Conservation (phyloP, 1,284 basidiomycete species). For the Cutaneotrichosporon cutaneum region DNA sequence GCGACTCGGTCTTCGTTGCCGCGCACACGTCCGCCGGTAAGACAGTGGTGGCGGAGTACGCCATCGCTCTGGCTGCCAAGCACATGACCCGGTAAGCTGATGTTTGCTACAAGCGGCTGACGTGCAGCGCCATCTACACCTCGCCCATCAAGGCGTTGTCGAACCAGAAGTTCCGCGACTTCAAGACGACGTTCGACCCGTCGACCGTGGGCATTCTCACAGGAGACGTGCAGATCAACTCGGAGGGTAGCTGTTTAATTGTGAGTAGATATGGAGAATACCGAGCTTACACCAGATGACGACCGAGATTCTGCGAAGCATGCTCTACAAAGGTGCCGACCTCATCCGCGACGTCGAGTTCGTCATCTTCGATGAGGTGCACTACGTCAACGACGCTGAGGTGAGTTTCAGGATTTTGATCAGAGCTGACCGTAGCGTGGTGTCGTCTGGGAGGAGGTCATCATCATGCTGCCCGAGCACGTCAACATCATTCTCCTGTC, state of each 20-base stretch:
- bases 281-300: conserved; percentile 64
- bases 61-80: conserved; percentile 91
- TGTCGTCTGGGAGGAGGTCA: conserved; percentile 99
- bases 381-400: conserved; percentile 99
- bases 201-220: conserved; percentile 94
- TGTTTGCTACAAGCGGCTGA: conserved; percentile 10
- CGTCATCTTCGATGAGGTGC: conserved; percentile 99
- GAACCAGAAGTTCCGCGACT: conserved; percentile 98
- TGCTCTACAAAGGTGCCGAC: conserved; percentile 98
- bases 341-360: conserved; percentile 98
- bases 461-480: conserved; percentile 97
- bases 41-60: conserved; percentile 98
- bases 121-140: conserved; percentile 87
- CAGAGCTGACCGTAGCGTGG: conserved; percentile 65
- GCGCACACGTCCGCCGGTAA: conserved; percentile 99
- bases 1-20: conserved; percentile 96
- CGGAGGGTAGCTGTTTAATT: conserved; percentile 94
- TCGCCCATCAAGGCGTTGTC: conserved; percentile 98
- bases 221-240: conserved; percentile 98
- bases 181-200: conserved; percentile 93
- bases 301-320: conserved; percentile 97
- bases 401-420: conserved; percentile 55
- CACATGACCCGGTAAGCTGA: conserved; percentile 88
- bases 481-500: conserved; percentile 95
- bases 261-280: conserved; percentile 46